A percentile compares a stretch with the other conserved stretches of the same genome.
These are phyloP conservation scores for Ambispora gerdemannii DNA, from an alignment of 192 early-diverging fungal genomes.

Conservation along the genomic window DNA sequence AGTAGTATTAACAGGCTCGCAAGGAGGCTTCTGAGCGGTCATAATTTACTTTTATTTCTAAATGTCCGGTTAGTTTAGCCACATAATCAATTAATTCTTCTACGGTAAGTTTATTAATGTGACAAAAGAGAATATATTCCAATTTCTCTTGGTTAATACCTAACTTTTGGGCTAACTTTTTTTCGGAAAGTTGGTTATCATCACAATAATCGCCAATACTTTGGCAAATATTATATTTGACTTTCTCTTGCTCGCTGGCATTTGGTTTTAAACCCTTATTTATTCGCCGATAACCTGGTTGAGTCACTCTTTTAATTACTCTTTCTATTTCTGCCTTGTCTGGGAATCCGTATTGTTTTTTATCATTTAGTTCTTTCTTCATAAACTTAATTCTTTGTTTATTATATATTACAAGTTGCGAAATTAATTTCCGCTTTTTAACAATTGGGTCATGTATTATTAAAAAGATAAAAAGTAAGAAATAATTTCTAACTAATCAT, in stretches of 20 bases:
- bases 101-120: not conserved
- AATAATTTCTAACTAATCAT: too few species aligned
- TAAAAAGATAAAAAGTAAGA: too few species aligned
- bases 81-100: constrained; percentile 15
- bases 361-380: not conserved
- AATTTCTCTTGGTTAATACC: not conserved
- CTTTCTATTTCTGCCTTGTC: not conserved
- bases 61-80: not conserved
- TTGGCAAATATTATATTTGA: constrained; percentile 13
- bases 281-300: not conserved
- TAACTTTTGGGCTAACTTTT: not conserved
- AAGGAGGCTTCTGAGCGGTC: not conserved
- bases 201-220: not conserved
- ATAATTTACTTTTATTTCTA: constrained; percentile 10
- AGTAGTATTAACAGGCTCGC: not conserved
- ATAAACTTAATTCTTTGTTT: too few species aligned
- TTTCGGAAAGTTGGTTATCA: not conserved
- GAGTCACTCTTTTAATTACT: constrained; percentile 1
- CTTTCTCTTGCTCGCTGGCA: not conserved
- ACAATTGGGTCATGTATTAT: too few species aligned
- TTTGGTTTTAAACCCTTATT: not conserved
- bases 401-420: too few species aligned
- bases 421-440: too few species aligned
- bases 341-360: not conserved
- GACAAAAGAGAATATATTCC: constrained; percentile 3